phyloP scores from a whole-genome alignment of 2,329 filamentous ascomycete genomes.

The Aaosphaeria arxii region DNA sequence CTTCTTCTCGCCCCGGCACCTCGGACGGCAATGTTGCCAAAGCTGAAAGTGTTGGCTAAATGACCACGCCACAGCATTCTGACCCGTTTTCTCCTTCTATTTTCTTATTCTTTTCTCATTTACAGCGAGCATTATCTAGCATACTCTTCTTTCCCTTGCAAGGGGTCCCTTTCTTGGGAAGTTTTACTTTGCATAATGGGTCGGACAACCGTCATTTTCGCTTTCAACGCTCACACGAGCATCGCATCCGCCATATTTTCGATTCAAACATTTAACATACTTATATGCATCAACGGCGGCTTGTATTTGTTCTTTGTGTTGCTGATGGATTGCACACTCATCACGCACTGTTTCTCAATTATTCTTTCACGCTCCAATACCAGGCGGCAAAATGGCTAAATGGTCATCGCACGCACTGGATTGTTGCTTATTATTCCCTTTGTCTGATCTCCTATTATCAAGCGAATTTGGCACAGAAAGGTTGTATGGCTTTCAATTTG shows the following conservation, averaged over 20 bases:
- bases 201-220: slow-evolving; percentile 18
- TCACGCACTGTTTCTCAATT: slow-evolving; percentile 7
- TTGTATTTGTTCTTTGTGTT: slow-evolving; percentile 17
- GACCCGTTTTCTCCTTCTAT: slow-evolving; percentile 11
- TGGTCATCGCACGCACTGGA: no score
- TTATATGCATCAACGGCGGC: slow-evolving; percentile 24
- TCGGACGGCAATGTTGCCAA: slow-evolving; percentile 24
- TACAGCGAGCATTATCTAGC: slow-evolving; percentile 15
- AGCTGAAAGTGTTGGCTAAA: slow-evolving; percentile 27
- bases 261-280: slow-evolving; percentile 4
- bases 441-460: slow-evolving; percentile 16
- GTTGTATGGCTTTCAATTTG: slow-evolving; percentile 20
- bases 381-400: no score
- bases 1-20: slow-evolving; percentile 30
- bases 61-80: background rate
- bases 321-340: slow-evolving; percentile 14
- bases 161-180: slow-evolving; percentile 24
- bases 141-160: slow-evolving; percentile 24
- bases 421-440: slow-evolving; percentile 6
- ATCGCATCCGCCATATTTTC: slow-evolving; percentile 13
- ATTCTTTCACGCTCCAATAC: no score
- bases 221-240: slow-evolving; percentile 15
- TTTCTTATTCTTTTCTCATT: slow-evolving; percentile 11
- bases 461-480: slow-evolving; percentile 33
- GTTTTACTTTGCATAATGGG: slow-evolving; percentile 29